A percentile compares a stretch with the other conserved stretches of the same genome.
Evolutionary conservation across 768 basidiomycete species (phyloP).

Genomic region (Galerina marginata): DNA sequence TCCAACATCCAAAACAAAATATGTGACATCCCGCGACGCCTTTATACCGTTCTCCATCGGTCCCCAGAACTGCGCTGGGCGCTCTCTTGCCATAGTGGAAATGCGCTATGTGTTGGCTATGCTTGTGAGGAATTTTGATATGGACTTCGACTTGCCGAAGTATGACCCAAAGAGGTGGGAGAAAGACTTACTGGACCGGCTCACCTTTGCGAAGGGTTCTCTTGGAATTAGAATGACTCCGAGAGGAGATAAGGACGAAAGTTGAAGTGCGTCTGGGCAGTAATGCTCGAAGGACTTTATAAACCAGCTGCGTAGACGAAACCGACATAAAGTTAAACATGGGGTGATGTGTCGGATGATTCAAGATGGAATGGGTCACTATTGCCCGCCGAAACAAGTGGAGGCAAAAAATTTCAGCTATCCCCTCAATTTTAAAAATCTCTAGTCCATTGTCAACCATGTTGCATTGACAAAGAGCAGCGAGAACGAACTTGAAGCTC

Average conservation of each 20-base stretch:
- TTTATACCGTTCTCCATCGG: slow-evolving; percentile 48
- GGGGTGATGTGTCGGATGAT: no score
- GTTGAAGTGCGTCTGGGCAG: no score
- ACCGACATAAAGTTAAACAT: no score
- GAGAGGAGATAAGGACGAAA: background rate
- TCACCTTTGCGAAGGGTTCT: slow-evolving; percentile 9
- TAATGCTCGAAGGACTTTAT: no score
- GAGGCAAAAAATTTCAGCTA: no score
- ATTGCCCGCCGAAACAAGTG: no score
- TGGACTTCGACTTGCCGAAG: slow-evolving; percentile 28
- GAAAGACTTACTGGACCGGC: slow-evolving; percentile 31
- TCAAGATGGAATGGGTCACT: no score
- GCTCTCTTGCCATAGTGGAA: slow-evolving; percentile 37
- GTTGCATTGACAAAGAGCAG: no score
- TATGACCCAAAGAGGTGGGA: slow-evolving; percentile 31
- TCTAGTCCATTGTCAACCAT: no score
- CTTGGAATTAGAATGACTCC: background rate
- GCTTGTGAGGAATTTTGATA: slow-evolving; percentile 33
- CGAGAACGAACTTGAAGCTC: no score
- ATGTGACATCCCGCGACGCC: slow-evolving; percentile 27
- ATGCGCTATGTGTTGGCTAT: slow-evolving; percentile 35
- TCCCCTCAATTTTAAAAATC: no score
- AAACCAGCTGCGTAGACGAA: no score
- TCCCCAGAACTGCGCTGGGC: slow-evolving; percentile 57
- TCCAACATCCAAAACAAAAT: slow-evolving; percentile 6